A percentile compares a stretch with the other conserved stretches of the same genome.
These are phyloP conservation scores for Tripterygium wilfordii DNA, from an alignment of 177 flowering plant genomes.

Conservation along the genomic window DNA sequence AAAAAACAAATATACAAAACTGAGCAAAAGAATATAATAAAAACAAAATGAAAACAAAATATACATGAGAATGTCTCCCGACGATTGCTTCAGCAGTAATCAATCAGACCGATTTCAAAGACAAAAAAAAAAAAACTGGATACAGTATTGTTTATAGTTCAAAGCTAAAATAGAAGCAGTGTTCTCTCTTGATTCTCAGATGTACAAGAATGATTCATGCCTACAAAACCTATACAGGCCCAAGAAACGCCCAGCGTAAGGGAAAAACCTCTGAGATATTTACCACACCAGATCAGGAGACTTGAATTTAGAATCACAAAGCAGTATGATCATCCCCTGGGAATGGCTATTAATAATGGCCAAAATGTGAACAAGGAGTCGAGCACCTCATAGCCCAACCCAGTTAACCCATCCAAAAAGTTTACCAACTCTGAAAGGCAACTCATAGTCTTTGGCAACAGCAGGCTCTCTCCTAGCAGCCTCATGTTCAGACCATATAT, in stretches of 20 bases:
- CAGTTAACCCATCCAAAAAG: slow-evolving; percentile 96
- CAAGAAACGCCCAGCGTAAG: slow-evolving; percentile 10
- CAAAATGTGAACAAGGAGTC: not conserved
- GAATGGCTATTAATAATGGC: slow-evolving; percentile 1
- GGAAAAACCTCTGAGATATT: slow-evolving; percentile 4
- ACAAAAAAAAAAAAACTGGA: slow-evolving; percentile 17
- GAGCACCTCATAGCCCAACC: slow-evolving; percentile 63
- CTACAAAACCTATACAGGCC: slow-evolving; percentile 9
- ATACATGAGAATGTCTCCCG: too few species aligned
- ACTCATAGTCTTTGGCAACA: slow-evolving; percentile 72
- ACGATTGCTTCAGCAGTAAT: too few species aligned
- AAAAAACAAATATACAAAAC: too few species aligned
- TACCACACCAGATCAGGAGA: slow-evolving; percentile 3
- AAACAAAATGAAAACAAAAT: too few species aligned
- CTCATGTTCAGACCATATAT: slow-evolving; percentile 83
- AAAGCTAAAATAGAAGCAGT: slow-evolving; percentile 19
- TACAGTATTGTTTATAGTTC: slow-evolving; percentile 7
- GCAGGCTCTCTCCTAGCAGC: slow-evolving; percentile 86
- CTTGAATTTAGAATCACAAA: slow-evolving; percentile 5
- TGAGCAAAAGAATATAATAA: too few species aligned
- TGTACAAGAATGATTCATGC: slow-evolving; percentile 24
- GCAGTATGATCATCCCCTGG: not conserved
- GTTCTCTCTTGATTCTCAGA: slow-evolving; percentile 18
- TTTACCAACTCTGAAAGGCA: slow-evolving; percentile 82
- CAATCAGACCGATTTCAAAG: too few species aligned